Evolutionary conservation across 108 stramenopile genomes (phyloP), one percentile per base, ranked within the genome.

Genomic region (Fragilariopsis cylindrus): DNA sequence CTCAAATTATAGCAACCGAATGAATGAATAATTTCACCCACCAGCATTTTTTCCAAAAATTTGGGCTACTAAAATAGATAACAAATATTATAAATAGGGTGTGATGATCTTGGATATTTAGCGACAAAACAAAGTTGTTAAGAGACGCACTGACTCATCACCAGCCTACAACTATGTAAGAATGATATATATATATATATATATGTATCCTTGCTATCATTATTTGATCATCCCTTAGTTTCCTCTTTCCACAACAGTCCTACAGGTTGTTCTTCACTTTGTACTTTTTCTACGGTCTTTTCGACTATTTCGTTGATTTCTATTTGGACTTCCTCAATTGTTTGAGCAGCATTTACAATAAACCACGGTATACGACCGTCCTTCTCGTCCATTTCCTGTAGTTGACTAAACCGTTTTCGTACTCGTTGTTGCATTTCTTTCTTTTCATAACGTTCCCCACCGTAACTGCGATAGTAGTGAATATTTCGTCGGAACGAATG

Each of bases 371-470:
- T 82, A 39, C 75, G 68, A 12, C 87, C 84, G 30, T 84, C 69
- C 16, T 21, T 52, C 69, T 74, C 81, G 57, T 96, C 92, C 46
- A 89, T 55, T 15, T 57, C 52, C 74, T 90, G 88, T 19, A 96
- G 72, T 65, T 96, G 85, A 1, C 76, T 79, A 75, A 96, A 96
- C 69, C 92, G 75, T 68, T 91, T 57, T 65, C 94, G 82, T 1
- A 96, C 94, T n/a, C 90, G 81, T 15, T 81, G 82, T 78, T 96
- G 94, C 72, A 96, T 76, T 48, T 93, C 92, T 46, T 83, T 70
- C 72, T 92, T 90, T 81, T 96, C 94, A 65, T 96, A 96, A 63
- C 94, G 87, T 80, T 96, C 94, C 13, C 83, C 89, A 58, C 94
- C 94, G 72, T 76, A 81, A 12, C 64, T 72, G 18, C 4, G 70